Base-by-base conservation (phyloP, 768 basidiomycete genomes). In the Chalciporus piperatus region DNA sequence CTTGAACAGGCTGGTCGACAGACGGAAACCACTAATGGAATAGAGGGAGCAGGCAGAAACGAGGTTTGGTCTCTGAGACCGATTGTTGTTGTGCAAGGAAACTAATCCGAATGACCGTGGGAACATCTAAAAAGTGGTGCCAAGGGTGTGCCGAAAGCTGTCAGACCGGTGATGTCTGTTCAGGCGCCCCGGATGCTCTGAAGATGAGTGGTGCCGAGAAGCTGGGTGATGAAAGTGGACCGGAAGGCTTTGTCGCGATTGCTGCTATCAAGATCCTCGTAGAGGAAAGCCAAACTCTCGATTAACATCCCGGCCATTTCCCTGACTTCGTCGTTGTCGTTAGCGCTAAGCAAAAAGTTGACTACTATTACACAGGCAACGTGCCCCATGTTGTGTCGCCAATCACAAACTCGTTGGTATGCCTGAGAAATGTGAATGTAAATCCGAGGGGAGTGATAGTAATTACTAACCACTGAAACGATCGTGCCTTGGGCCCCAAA, bases 311-410 rank as follows among this genome's bases (percentile, higher is more conserved):
- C 14, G 17, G 40, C 20, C 6, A 27, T 42, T 6, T 43, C 28
- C 25, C 20, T 7, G 30, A 46, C n/a, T 25, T 25, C 25, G 30
- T 42, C 52, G 11, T 28, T 13, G 2, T 53, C 41, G 4, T 12
- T n/a, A 6, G 23, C 8, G 6, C 25, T 19, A 6, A 17, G 13
- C 25, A 42, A 35, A 25, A 53, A 53, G 23, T 48, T 22, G 13
- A 30, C 23, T n/a, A 52, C 23, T 7, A 52, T 16, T 11, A 47
- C 47, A 22, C 48, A 41, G 27, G 52, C 47, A 8, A 47, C 33
- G 13, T 47, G 48, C 19, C 52, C 40, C 11, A 48, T 33, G 22
- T 37, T 38, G 25, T 45, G 48, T 6, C 13, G 41, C 52, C 52
- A 53, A 14, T 48, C 28, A 19, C 33, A 39, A 8, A 52, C 45